phyloP scores from a whole-genome alignment of 1,284 basidiomycete species.

The Mycosarcoma mackinlayi region DNA sequence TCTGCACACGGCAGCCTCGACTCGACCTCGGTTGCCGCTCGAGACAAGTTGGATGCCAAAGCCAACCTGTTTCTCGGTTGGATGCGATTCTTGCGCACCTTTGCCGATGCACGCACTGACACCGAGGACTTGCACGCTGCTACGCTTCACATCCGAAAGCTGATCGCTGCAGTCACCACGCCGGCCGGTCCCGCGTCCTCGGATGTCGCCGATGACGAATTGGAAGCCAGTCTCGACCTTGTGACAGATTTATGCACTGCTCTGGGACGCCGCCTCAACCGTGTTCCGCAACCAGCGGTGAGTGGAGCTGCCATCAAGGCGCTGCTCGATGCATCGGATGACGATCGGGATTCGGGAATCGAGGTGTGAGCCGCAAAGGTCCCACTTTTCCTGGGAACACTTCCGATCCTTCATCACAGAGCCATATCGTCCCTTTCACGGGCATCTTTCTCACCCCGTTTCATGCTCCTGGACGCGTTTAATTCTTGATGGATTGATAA shows the following conservation, averaged over 20 bases:
- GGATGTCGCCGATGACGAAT: conserved; percentile 2
- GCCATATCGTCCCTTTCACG: too few relatives aligned
- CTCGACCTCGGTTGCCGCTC: not conserved
- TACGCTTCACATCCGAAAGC: conserved; percentile 22
- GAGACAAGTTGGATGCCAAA: conserved; percentile 46
- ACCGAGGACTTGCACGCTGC: conserved; percentile 13
- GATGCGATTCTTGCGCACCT: conserved; percentile 53
- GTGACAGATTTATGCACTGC: conserved; percentile 40
- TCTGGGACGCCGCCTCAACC: conserved; percentile 19
- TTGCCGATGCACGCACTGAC: conserved; percentile 16
- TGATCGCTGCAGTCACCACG: conserved; percentile 24
- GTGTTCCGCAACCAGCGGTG: not conserved
- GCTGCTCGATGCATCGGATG: conserved; percentile 6
- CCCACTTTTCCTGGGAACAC: too few relatives aligned
- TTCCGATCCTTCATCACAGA: not conserved
- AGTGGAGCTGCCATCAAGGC: conserved; percentile 6
- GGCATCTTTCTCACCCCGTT: too few relatives aligned
- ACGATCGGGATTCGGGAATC: conserved; percentile 32
- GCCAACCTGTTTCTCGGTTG: conserved; percentile 50
- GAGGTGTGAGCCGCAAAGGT: conserved; percentile 25
- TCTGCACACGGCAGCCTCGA: not conserved
- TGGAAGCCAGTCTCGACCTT: conserved; percentile 19
- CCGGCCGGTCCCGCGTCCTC: not conserved
- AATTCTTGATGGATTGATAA: too few relatives aligned
- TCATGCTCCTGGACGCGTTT: too few relatives aligned